phyloP scores from a whole-genome alignment of 805 yeast species.

The Metschnikowia kofuensis region DNA sequence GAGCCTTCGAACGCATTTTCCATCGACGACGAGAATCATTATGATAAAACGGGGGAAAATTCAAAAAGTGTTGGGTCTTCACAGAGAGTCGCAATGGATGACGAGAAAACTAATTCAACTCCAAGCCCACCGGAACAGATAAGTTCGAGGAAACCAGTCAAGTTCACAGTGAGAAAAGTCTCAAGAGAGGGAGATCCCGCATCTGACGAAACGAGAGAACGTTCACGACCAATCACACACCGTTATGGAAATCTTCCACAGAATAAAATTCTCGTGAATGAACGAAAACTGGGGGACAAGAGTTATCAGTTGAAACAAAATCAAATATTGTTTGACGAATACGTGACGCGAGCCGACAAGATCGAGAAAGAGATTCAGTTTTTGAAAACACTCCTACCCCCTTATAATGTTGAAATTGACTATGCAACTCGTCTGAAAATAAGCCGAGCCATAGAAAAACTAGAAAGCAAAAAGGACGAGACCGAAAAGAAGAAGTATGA shows the following conservation, averaged over 20 bases:
- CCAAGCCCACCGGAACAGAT: background rate
- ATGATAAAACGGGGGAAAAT: too few species aligned
- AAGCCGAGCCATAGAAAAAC: constrained; percentile 38
- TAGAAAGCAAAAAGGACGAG: constrained; percentile 39
- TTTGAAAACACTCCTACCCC: constrained; percentile 39
- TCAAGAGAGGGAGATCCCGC: constrained; percentile 11
- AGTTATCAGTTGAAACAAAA: constrained; percentile 13
- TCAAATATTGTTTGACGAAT: constrained; percentile 36
- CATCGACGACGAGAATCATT: too few species aligned
- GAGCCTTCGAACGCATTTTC: too few species aligned
- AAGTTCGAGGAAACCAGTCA: constrained; percentile 15
- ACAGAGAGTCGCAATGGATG: too few species aligned
- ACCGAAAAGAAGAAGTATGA: constrained; percentile 39
- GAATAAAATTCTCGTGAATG: constrained; percentile 12
- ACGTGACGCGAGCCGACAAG: constrained; percentile 29
- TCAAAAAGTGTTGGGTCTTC: too few species aligned
- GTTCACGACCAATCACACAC: constrained; percentile 4
- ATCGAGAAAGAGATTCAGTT: constrained; percentile 40
- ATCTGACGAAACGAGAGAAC: background rate
- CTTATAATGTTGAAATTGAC: constrained; percentile 42
- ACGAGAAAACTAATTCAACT: too few species aligned
- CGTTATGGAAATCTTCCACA: constrained; percentile 20
- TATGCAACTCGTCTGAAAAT: constrained; percentile 40
- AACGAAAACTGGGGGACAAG: constrained; percentile 12
- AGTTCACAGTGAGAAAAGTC: constrained; percentile 21